Base-by-base conservation (phyloP, 805 yeast genomes). In the Pichia membranifaciens region DNA sequence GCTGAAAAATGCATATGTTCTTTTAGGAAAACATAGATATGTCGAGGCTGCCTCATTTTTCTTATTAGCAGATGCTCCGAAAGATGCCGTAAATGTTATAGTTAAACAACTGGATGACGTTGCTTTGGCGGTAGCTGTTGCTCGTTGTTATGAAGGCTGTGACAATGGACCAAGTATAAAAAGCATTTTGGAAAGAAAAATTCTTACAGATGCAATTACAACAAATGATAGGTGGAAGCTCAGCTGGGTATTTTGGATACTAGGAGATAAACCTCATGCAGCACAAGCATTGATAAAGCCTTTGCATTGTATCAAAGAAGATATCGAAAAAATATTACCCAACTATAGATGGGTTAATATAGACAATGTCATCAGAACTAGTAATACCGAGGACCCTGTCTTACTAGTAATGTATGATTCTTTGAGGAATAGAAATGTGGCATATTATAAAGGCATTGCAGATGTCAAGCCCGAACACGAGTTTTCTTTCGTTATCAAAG, bases 31-130 rank as follows among this genome's bases (percentile, higher is more conserved):
- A 58, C 99, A 90, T 63, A 70, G 98, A 37, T 86, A 75, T 58
- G 68, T 76, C 61, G 95, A 89, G 64, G 95, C 97, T 0, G 96
- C 97, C 0, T 81, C 83, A 20, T 90, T 93, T 61, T 91, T 91
- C 64, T 64, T 91, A 32, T 70, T 91, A 12, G 96, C 86, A 0
- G 89, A 75, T 43, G 71, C 89, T 0, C 65, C 87, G 13, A 76
- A 76, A 46, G 98, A 93, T 66, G 81, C 89, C 50, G 84, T 84
- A 25, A 81, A 76, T 59, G 91, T 89, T 0, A 60, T 91, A 18
- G 73, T 84, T 34, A 78, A 72, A 42, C 83, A 89, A 59, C 63
- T 87, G 39, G 60, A 75, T 2, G 95, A 91, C 60, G 50, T 81
- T 4, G 79, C 81, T 41, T 69, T 93, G 42, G 96, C 97, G 0